These are phyloP conservation scores for Myriosclerotinia curreyana DNA, from an alignment of 2,329 filamentous ascomycete genomes.

Conservation along the genomic window DNA sequence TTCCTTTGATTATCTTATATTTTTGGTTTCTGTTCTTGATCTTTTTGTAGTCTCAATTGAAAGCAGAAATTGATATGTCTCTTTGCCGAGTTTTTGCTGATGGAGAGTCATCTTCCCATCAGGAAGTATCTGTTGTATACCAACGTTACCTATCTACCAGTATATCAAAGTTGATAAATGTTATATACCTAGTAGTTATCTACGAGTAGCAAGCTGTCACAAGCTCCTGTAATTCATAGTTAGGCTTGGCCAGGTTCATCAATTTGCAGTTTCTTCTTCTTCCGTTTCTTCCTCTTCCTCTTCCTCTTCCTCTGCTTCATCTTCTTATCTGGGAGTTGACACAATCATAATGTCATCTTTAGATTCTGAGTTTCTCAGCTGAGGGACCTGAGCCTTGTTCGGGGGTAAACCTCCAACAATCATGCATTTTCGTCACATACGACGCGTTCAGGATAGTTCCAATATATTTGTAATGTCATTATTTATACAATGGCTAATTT, in stretches of 20 bases:
- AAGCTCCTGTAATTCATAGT: not conserved
- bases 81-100: not conserved
- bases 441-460: not conserved
- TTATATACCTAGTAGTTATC: not conserved
- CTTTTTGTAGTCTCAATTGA: too few relatives aligned
- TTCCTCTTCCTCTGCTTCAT: not conserved
- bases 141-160: not conserved
- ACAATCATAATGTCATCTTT: not conserved
- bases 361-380: not conserved
- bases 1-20: too few relatives aligned
- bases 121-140: not conserved
- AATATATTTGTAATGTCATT: not conserved
- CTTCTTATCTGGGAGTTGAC: not conserved
- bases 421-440: not conserved
- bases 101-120: not conserved
- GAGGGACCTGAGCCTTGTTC: not conserved
- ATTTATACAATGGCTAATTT: not conserved
- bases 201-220: not conserved
- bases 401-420: not conserved
- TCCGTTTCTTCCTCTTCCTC: not conserved
- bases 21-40: too few relatives aligned
- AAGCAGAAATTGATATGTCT: too few relatives aligned
- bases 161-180: not conserved
- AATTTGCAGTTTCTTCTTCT: not conserved
- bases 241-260: not conserved